phyloP scores from a whole-genome alignment of 2,329 filamentous ascomycete species.

The Penicillium brevicompactum region DNA sequence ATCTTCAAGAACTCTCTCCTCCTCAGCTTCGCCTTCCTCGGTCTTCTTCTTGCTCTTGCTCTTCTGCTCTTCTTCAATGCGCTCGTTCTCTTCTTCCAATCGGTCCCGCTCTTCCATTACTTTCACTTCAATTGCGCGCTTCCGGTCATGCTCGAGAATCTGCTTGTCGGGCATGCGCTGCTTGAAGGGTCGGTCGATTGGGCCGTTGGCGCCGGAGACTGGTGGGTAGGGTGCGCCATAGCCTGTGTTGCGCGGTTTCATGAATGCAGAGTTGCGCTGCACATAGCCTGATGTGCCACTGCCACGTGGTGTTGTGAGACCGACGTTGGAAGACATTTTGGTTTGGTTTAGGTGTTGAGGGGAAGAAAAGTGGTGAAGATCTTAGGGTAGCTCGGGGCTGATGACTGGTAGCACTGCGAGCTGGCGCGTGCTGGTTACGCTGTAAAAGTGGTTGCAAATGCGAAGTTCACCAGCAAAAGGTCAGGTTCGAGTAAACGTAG shows the following conservation, averaged over 20 bases:
- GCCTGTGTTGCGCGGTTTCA: conserved; percentile 73
- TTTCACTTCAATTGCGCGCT: conserved; percentile 87
- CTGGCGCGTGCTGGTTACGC: not conserved
- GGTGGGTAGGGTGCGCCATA: conserved; percentile 72
- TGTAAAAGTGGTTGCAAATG: not conserved
- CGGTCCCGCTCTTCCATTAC: conserved; percentile 87
- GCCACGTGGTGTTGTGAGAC: conserved; percentile 88
- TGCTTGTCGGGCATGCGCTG: conserved; percentile 88
- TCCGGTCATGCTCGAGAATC: conserved; percentile 91
- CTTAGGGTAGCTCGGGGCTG: not conserved
- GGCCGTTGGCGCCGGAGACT: conserved; percentile 44
- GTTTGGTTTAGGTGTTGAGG: not conserved
- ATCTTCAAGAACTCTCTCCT: conserved; percentile 33
- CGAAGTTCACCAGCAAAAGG: too few relatives aligned
- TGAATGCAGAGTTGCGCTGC: conserved; percentile 88
- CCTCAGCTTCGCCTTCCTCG: conserved; percentile 23
- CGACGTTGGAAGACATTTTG: conserved; percentile 93
- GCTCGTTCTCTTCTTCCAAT: conserved; percentile 76
- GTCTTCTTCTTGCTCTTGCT: conserved; percentile 79
- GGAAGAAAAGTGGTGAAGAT: not conserved
- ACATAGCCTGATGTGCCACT: conserved; percentile 97
- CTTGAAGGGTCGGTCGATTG: conserved; percentile 61
- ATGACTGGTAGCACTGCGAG: not conserved
- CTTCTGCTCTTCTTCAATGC: conserved; percentile 71
- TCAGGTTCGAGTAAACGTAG: not conserved